Evolutionary conservation across 23 red algal genomes (phyloP), one percentile per base, ranked within the genome.

Genomic region (Gracilaria vermiculophylla): DNA sequence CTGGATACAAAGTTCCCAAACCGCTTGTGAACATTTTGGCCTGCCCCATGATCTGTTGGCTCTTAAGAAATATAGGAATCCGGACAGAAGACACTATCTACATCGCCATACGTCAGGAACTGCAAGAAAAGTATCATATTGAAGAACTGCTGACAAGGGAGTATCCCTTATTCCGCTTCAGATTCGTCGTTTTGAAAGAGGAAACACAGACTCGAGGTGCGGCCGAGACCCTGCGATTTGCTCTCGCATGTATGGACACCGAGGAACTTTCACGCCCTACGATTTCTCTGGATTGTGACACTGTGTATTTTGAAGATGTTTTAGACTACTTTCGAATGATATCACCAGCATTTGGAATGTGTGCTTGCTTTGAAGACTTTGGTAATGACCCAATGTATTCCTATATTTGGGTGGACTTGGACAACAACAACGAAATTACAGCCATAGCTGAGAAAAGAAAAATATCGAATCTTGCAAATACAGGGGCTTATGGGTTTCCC

Each of bases 221-320:
- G 1, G 83, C 83, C 21, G 66, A 88, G 6, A 88, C 83, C 17
- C 83, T 88, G 31, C 4, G 35, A 11, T 52, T 77, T 19, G 64
- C 77, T 58, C 49, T 78, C 23, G 48, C 48, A 28, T 67, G 71
- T 49, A 76, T 88, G 48, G 47, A 55, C 17, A 1, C 48, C 27
- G 49, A 36, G n/a, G 64, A 88, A 21, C 52, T 76, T 62, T 53
- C 42, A 61, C 66, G 83, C 6, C 41, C 41, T 4, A 76, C 69
- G 11, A 49, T 88, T 31, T 88, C 83, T 47, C 69, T 88, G 14
- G 83, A 88, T 54, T 88, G 83, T 76, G 83, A 88, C 53, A 88
- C 83, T 17, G 44, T 88, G 10, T 88, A 88, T 57, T 88, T 76
- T 48, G 32, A 76, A 36, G 83, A 88, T 48, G 64, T 88, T 27